Evolutionary conservation across 2,329 filamentous ascomycete genomes (phyloP), one percentile per base, ranked within the genome.

Genomic region (Lachnellula occidentalis): DNA sequence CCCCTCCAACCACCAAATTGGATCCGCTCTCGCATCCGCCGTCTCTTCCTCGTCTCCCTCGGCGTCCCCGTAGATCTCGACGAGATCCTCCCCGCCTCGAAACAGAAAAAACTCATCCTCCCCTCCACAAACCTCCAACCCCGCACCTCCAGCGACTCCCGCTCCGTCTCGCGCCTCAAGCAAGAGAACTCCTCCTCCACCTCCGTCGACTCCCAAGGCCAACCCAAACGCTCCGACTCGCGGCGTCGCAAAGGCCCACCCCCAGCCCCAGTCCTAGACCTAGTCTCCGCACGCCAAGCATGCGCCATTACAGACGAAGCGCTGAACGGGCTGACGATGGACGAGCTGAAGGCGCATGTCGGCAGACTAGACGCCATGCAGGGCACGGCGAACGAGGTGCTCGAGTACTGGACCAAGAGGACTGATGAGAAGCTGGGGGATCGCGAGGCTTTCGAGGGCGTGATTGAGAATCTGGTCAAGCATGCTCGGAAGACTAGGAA

Each of bases 51-150:
- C 42, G 92, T 99, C 51, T 96, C 92, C 1, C 82, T 99, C 0
- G 94, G 94, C 17, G 94, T 99, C 0, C 94, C 94, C 1, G 90
- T 99, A 45, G 94, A 99, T 66, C 79, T 99, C 0, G 94, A 99
- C 71, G 94, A 99, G 74, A 97, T 99, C 53, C 81, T 99, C 7
- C 94, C 94, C 0, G 92, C 92, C 0, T 95, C 90, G 12, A 97
- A 97, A 72, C 94, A 99, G 71, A 97, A 97, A 79, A 97, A 97
- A 70, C 85, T 99, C 17, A 81, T 99, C 4, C 80, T 99, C 1
- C 94, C 94, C 0, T 96, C 92, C 5, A 85, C 94, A 17, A 63
- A 68, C 22, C 65, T 76, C 17, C 74, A 75, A 53, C 71, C 73
- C 48, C 75, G 80, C 41, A 78, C 74, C 17, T 85, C 82, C 3